Base-by-base conservation (phyloP, 2,329 filamentous ascomycete species). In the Cytospora piceae region DNA sequence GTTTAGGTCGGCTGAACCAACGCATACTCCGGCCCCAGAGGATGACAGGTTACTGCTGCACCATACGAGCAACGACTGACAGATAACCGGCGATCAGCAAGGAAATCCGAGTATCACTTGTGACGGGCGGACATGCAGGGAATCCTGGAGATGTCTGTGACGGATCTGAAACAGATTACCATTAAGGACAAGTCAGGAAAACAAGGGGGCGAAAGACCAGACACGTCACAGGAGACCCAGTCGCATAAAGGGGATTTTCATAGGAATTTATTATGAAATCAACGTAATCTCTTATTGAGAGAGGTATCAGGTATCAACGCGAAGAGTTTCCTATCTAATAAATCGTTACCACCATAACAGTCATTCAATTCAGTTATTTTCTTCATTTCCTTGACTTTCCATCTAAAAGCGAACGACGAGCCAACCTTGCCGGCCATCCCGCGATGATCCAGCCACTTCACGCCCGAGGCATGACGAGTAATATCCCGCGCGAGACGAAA, bases 231-330 rank as follows among this genome's bases (percentile, higher is more conserved):
- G 34, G 17, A 42, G 17, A 4, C 39, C 15, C 12, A 9, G 39
- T 42, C 39, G 8, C 39, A n/a, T 20, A 2, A n/a, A 9, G 6
- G 20, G 6, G 20, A 4, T 3, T 3, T 42, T 42, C 39, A n/a
- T 42, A n/a, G 17, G 4, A 42, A n/a, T 15, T 6, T 42, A 2
- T 6, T 42, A 2, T 20, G 20, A 49, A 49, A 49, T 49, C 46
- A 49, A 24, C 6, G 46, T 24, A 49, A 24, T 22, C 11, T 22
- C 46, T 22, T n/a, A 49, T 49, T 49, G 46, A 49, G 46, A n/a
- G 46, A 49, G 46, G 46, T 49, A 49, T 49, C 46, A 49, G n/a
- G 46, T 49, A 49, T 49, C n/a, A 49, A 49, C n/a, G 46, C 46
- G n/a, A 49, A 49, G 46, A 24, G 11, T 24, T 24, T 22, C 46